Percentiles rank a stretch among this genome's conserved stretches.
Evolutionary conservation across 768 basidiomycete species (phyloP).

Genomic region (Neoboletus magnificus): DNA sequence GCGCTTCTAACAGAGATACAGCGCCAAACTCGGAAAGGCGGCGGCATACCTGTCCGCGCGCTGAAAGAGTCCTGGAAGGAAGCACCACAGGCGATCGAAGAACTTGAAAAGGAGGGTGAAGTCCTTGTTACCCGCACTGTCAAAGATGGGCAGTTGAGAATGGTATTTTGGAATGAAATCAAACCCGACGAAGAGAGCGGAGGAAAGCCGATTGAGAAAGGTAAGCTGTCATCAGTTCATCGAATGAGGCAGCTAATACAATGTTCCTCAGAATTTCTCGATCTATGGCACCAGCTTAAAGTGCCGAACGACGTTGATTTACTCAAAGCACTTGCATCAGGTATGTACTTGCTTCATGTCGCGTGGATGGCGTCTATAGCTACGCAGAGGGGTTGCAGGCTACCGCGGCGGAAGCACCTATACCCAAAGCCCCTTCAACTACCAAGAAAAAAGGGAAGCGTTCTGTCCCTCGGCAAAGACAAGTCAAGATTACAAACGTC

Average conservation of each 20-base stretch:
- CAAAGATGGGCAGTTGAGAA: conserved; percentile 78
- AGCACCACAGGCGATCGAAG: conserved; percentile 77
- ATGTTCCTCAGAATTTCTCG: conserved; percentile 64
- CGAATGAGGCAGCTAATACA: conserved; percentile 2
- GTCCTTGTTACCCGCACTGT: conserved; percentile 82
- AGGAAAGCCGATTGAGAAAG: conserved; percentile 75
- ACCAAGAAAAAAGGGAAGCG: conserved; percentile 85
- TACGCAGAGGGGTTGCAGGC: conserved; percentile 73
- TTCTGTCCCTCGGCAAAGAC: conserved; percentile 66
- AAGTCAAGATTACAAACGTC: conserved; percentile 82
- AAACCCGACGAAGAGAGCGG: conserved; percentile 72
- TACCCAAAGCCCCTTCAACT: conserved; percentile 50
- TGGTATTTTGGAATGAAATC: conserved; percentile 91
- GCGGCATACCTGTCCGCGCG: conserved; percentile 78
- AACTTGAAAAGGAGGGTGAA: conserved; percentile 86
- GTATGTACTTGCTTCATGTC: conserved; percentile 35
- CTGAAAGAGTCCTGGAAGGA: conserved; percentile 93
- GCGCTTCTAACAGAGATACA: conserved; percentile 84
- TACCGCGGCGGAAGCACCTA: conserved; percentile 61
- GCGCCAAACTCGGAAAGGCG: conserved; percentile 76
- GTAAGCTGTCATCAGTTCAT: conserved; percentile 36
- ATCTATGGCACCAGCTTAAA: conserved; percentile 81
- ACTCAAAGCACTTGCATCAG: conserved; percentile 69
- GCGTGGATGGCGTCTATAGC: neutral
- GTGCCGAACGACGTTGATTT: conserved; percentile 87